Evolutionary conservation across 306 rosid species (phyloP).

Genomic region (Fragaria ananassa): DNA sequence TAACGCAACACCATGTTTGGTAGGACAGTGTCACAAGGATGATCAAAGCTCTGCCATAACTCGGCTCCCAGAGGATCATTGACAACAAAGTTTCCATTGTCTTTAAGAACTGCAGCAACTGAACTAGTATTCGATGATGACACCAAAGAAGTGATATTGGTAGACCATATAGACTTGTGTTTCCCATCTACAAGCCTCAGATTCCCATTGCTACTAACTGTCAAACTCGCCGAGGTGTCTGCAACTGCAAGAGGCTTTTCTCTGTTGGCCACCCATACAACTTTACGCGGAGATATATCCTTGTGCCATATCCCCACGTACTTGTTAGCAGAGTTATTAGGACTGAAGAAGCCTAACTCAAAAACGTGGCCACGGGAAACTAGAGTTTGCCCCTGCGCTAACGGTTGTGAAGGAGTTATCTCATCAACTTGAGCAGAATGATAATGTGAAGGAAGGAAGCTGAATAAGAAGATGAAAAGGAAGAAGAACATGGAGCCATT

Average conservation of each 20-base stretch:
- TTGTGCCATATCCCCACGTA: constrained; percentile 50
- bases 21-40: constrained; percentile 36
- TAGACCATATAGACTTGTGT: constrained; percentile 33
- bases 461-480: background rate
- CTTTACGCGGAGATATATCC: constrained; percentile 1
- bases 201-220: constrained; percentile 27
- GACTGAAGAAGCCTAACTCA: constrained; percentile 47
- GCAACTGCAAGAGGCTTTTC: constrained; percentile 28
- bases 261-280: constrained; percentile 56
- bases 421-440: constrained; percentile 10
- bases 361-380: constrained; percentile 22
- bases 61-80: constrained; percentile 16
- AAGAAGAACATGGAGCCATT: constrained; percentile 5
- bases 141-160: constrained; percentile 6
- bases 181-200: constrained; percentile 37
- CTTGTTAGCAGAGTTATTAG: constrained; percentile 24
- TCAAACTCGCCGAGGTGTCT: constrained; percentile 28
- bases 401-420: constrained; percentile 14
- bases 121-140: constrained; percentile 12
- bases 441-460: constrained; percentile 1
- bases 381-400: constrained; percentile 14
- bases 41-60: constrained; percentile 50
- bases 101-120: constrained; percentile 32
- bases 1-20: constrained; percentile 34
- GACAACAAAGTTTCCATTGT: constrained; percentile 36